Conservation (phyloP, 31 red algal genomes). For the Porphyra umbilicalis region DNA sequence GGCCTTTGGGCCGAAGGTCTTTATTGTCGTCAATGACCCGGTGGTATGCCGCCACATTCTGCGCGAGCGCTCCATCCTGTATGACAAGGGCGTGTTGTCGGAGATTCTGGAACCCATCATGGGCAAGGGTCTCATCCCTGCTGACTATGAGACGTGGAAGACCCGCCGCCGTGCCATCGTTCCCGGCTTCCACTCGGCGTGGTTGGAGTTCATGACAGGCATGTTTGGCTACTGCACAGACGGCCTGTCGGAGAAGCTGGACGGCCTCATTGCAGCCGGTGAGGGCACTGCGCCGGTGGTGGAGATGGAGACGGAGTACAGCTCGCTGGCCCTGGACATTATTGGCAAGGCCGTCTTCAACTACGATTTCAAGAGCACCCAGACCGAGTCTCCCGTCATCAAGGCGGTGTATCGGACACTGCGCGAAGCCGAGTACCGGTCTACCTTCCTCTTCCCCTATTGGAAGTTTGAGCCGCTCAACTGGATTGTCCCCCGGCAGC, state of each 20-base stretch:
- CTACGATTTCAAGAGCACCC: conserved; percentile 70
- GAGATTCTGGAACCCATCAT: conserved; percentile 85
- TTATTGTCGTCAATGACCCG: conserved; percentile 70
- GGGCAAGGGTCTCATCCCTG: conserved; percentile 88
- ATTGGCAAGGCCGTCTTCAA: conserved; percentile 84
- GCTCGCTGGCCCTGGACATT: conserved; percentile 70
- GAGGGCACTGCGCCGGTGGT: conserved; percentile 12
- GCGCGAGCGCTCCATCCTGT: conserved; percentile 42
- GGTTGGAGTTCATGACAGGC: conserved; percentile 55
- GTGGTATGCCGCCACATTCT: conserved; percentile 47
- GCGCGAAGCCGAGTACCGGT: conserved; percentile 72
- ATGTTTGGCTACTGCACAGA: conserved; percentile 51
- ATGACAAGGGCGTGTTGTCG: conserved; percentile 76
- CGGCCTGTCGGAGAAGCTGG: conserved; percentile 50
- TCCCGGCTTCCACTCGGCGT: conserved; percentile 64
- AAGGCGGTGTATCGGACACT: conserved; percentile 73
- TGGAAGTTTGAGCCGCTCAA: conserved; percentile 66
- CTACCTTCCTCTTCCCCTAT: conserved; percentile 47
- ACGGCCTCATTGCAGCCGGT: neutral
- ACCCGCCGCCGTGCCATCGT: conserved; percentile 64
- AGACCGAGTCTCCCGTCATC: conserved; percentile 66
- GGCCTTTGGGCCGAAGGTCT: conserved; percentile 75
- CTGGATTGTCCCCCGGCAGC: conserved; percentile 50
- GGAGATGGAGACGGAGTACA: conserved; percentile 83
- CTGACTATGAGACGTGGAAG: conserved; percentile 83